Evolutionary conservation across 2,329 filamentous ascomycete genomes (phyloP).

Genomic region (Ophiosphaerella herpotricha): DNA sequence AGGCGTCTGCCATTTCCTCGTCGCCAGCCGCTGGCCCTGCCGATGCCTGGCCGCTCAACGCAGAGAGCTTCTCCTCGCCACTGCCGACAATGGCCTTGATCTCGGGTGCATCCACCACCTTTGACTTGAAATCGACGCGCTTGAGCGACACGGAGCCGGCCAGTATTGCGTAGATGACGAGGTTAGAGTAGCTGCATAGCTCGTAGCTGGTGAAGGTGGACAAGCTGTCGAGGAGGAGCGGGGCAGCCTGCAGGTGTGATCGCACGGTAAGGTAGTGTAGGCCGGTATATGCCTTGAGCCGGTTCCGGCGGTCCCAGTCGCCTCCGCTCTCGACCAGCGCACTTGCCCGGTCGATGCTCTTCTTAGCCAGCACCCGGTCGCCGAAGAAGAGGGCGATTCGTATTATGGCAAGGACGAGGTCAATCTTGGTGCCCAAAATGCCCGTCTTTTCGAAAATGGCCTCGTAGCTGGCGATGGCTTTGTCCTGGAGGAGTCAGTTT

Average conservation of each 20-base stretch:
- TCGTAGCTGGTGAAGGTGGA: slow-evolving; percentile 99
- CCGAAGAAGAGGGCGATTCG: slow-evolving; percentile 95
- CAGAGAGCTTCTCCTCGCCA: slow-evolving; percentile 83
- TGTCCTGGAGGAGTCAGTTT: slow-evolving; percentile 66
- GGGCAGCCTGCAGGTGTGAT: slow-evolving; percentile 86
- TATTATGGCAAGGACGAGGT: slow-evolving; percentile 94
- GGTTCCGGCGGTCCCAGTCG: slow-evolving; percentile 98
- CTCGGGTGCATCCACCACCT: slow-evolving; percentile 97
- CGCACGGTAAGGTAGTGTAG: slow-evolving; percentile 90
- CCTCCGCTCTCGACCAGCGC: slow-evolving; percentile 90
- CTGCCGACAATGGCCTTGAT: slow-evolving; percentile 96
- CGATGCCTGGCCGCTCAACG: slow-evolving; percentile 78
- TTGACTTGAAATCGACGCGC: slow-evolving; percentile 97
- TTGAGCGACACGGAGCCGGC: slow-evolving; percentile 93
- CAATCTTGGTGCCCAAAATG: slow-evolving; percentile 94
- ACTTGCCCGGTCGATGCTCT: slow-evolving; percentile 87
- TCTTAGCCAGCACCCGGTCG: slow-evolving; percentile 89
- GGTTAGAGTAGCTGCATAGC: slow-evolving; percentile 91
- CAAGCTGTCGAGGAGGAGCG: slow-evolving; percentile 91
- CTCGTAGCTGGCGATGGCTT: slow-evolving; percentile 90
- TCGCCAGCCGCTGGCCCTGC: slow-evolving; percentile 78
- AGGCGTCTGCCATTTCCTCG: slow-evolving; percentile 71
- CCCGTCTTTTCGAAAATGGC: slow-evolving; percentile 96
- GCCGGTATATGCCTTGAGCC: slow-evolving; percentile 97
- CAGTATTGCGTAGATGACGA: slow-evolving; percentile 94